Conservation (phyloP, 1,284 basidiomycete species). For the Sphagnurus paluster region DNA sequence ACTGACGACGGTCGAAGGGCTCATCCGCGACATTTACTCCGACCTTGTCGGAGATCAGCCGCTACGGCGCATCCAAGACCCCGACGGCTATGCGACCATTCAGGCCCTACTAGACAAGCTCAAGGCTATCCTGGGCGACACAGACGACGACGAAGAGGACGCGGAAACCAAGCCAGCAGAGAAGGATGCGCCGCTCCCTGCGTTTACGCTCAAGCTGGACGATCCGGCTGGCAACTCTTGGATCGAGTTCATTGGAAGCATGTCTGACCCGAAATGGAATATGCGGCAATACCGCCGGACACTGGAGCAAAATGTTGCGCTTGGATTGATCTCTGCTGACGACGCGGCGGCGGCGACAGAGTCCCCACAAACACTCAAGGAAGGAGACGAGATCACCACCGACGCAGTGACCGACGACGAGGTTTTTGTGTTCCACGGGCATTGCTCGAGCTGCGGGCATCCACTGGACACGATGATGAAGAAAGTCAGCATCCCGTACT, state of each 20-base stretch:
- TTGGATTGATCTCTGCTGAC: slow-evolving; percentile 71
- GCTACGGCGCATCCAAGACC: slow-evolving; percentile 82
- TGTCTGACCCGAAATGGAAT: slow-evolving; percentile 92
- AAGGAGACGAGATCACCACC: slow-evolving; percentile 20
- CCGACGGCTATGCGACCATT: slow-evolving; percentile 77
- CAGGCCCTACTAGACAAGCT: slow-evolving; percentile 74
- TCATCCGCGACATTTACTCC: slow-evolving; percentile 81
- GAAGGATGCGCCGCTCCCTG: slow-evolving; percentile 54
- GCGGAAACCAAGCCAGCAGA: slow-evolving; percentile 32
- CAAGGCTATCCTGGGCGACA: slow-evolving; percentile 68
- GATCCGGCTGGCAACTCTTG: slow-evolving; percentile 97
- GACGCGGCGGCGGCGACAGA: slow-evolving; percentile 27
- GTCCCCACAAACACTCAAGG: slow-evolving; percentile 29
- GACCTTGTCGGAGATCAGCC: slow-evolving; percentile 90
- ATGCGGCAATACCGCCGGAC: slow-evolving; percentile 86
- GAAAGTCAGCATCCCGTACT: slow-evolving; percentile 96
- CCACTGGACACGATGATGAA: slow-evolving; percentile 91
- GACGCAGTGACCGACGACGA: slow-evolving; percentile 64
- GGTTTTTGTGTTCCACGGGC: slow-evolving; percentile 86
- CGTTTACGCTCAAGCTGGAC: slow-evolving; percentile 87
- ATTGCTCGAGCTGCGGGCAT: slow-evolving; percentile 89
- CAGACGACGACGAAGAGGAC: slow-evolving; percentile 46
- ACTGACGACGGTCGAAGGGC: slow-evolving; percentile 94
- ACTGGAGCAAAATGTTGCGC: slow-evolving; percentile 78
- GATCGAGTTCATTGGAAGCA: slow-evolving; percentile 80